Base-by-base conservation (phyloP, 768 basidiomycete genomes). In the Cystofilobasidium bisporidii region DNA sequence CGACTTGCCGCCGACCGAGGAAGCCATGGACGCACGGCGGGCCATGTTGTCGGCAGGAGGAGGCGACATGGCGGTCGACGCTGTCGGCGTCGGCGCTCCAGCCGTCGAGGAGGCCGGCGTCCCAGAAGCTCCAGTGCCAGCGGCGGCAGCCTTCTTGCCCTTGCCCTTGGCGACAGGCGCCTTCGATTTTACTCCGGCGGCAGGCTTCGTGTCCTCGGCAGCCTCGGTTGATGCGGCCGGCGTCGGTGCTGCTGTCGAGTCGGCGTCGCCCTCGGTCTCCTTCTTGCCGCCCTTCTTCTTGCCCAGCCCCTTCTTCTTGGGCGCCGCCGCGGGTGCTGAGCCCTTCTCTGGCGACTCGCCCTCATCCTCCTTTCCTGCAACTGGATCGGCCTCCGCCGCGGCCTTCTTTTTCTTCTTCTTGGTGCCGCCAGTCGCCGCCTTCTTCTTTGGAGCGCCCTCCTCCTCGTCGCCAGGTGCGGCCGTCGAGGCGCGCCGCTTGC, bases 381-480 rank as follows among this genome's bases (percentile, higher is more conserved):
- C 18, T 30, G 53, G 4, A 26, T 32, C 53, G 28, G 6, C 30
- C 2, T 28, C 53, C 28, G 53, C 28, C n/a, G 28, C 28, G 18
- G 15, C 53, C 53, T 56, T 28, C 32, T 53, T 50, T 15, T 60
- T 58, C n/a, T 61, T 36, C 20, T 59, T 57, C 50, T 53, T 43
- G 26, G n/a, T 47, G 26, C 30, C 30, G 36, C 36, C 36, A 12
- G 36, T 36, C 40, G 64, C 24, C 24, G 40, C 41, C 45, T 53
- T 61, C 59, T 66, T 61, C 59, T 66, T 66, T 33, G 56, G 33
- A n/a, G 43, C 32, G 20, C 45, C n/a, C 33, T 60, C 50, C 58
- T 66, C 60, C 58, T 66, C 47, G 20, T 66, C 65, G 11, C 50
- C 48, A 0, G 24, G 26, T 5, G 60, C 60, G 20, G 60, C 28